These are phyloP conservation scores for Diaporthe longicolla DNA, from an alignment of 2,329 filamentous ascomycete genomes.

Conservation along the genomic window DNA sequence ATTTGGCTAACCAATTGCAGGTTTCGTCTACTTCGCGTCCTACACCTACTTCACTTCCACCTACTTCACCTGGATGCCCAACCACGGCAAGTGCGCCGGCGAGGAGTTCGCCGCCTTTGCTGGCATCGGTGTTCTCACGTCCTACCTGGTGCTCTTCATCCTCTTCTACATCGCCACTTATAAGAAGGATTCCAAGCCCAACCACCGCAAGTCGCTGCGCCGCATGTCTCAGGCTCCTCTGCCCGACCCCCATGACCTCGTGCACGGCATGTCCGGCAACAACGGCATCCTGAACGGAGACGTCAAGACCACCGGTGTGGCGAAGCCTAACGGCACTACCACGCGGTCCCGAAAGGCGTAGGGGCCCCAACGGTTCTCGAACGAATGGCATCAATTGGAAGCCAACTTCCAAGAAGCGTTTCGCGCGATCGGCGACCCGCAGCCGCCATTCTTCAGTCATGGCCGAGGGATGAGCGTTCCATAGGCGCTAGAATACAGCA, in stretches of 20 bases:
- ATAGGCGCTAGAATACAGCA: neutral
- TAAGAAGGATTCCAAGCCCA: constrained; percentile 75
- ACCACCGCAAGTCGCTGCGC: constrained; percentile 82
- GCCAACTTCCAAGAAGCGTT: constrained; percentile 2
- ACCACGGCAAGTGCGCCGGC: constrained; percentile 87
- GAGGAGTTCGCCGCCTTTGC: constrained; percentile 97
- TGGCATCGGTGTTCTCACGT: constrained; percentile 91
- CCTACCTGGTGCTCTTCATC: constrained; percentile 98
- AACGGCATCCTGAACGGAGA: constrained; percentile 60
- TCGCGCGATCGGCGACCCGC: constrained; percentile 2
- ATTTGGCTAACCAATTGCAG: constrained; percentile 57
- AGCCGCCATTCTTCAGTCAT: neutral
- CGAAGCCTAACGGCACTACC: constrained; percentile 71
- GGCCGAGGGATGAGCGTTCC: neutral
- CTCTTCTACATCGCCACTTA: constrained; percentile 99
- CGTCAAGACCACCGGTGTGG: constrained; percentile 66
- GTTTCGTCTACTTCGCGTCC: constrained; percentile 99
- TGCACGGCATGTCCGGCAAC: constrained; percentile 69
- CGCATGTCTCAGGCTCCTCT: constrained; percentile 77
- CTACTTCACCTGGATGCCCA: constrained; percentile 90
- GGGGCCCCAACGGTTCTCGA: constrained; percentile 41
- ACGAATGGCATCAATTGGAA: constrained; percentile 1
- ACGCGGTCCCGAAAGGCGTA: constrained; percentile 81
- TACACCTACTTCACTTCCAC: constrained; percentile 97
- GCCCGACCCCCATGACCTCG: constrained; percentile 85